Conservation (phyloP, 805 yeast genomes). For the Candida arabinofermentans region DNA sequence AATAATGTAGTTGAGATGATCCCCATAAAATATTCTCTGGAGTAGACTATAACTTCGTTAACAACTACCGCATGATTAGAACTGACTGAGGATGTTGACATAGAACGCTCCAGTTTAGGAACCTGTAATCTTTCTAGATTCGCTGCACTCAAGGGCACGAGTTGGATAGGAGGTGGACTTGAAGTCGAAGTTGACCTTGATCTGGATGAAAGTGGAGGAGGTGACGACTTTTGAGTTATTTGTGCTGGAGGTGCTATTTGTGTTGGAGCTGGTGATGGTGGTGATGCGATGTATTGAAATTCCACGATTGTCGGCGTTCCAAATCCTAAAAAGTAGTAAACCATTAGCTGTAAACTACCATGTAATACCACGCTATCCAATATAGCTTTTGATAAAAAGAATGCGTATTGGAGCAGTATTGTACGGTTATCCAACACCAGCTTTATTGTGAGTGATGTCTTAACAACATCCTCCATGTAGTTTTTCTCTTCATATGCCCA, state of each 20-base stretch:
- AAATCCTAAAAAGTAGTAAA: constrained; percentile 32
- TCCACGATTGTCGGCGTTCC: constrained; percentile 19
- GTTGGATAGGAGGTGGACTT: background rate
- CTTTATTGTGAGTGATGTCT: constrained; percentile 22
- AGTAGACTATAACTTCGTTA: constrained; percentile 30
- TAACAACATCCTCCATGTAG: constrained; percentile 19
- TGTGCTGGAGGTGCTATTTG: constrained; percentile 5
- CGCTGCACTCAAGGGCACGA: background rate
- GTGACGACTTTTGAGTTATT: background rate
- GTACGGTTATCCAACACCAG: constrained; percentile 33
- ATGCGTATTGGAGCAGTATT: constrained; percentile 49
- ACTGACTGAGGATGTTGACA: constrained; percentile 1
- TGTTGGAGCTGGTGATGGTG: constrained; percentile 1
- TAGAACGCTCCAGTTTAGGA: constrained; percentile 1
- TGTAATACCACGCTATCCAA: constrained; percentile 24
- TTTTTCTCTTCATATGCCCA: constrained; percentile 89
- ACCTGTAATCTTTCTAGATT: background rate
- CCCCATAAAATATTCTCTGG: constrained; percentile 28
- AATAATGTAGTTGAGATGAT: constrained; percentile 65
- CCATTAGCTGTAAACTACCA: constrained; percentile 31
- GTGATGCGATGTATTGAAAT: constrained; percentile 11
- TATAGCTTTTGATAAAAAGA: constrained; percentile 50
- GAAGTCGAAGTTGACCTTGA: constrained; percentile 4
- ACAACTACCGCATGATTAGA: constrained; percentile 4
- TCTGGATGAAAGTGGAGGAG: constrained; percentile 1